Evolutionary conservation across 805 yeast genomes (phyloP).

Genomic region (Tetrapisispora iriomotensis): DNA sequence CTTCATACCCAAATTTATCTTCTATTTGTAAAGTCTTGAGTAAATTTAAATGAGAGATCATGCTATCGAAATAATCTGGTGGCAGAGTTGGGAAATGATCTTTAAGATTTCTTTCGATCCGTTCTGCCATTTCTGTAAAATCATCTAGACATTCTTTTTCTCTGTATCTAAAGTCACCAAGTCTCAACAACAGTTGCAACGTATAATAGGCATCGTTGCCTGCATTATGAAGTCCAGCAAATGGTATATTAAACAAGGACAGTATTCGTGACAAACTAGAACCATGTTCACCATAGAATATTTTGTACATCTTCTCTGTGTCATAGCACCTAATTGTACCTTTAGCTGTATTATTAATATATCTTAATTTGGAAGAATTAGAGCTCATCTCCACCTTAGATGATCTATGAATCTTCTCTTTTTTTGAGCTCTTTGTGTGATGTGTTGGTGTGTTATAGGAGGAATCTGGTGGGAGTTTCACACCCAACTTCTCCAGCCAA

Average conservation of each 20-base stretch:
- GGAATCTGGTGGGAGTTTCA: conserved; percentile 30
- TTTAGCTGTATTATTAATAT: no score
- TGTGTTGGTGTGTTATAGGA: not conserved
- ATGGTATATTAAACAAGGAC: conserved; percentile 41
- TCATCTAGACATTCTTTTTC: not conserved
- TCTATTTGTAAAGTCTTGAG: no score
- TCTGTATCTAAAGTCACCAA: conserved; percentile 34
- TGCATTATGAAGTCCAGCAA: conserved; percentile 54
- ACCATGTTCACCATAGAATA: conserved; percentile 33
- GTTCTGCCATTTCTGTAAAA: not conserved
- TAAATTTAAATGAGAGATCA: no score
- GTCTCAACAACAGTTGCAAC: conserved; percentile 36
- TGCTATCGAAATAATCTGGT: no score
- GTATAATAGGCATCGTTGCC: conserved; percentile 64
- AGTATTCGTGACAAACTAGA: conserved; percentile 38
- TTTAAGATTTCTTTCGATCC: no score
- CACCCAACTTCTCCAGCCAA: conserved; percentile 39
- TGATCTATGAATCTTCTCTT: conserved; percentile 3
- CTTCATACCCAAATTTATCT: no score
- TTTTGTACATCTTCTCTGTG: conserved; percentile 37
- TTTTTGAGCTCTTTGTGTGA: not conserved
- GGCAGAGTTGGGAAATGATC: no score
- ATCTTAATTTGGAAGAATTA: no score
- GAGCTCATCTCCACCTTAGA: conserved; percentile 1
- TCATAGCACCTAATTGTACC: conserved; percentile 29